phyloP scores from a whole-genome alignment of 2,329 filamentous ascomycete genomes.

The Stromatinia cepivora region DNA sequence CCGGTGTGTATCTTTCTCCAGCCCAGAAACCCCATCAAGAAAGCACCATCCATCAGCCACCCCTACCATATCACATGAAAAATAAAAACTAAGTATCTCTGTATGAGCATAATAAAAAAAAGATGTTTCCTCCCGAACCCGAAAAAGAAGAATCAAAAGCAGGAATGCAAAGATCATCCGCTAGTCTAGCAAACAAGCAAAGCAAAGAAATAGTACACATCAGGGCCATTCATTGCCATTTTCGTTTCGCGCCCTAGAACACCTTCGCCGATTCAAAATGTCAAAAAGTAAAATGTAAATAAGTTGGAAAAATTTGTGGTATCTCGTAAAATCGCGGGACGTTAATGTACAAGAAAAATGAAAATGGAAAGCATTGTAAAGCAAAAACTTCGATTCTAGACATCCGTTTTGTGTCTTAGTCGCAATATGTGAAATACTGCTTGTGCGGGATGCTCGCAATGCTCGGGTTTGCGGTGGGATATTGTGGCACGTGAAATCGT shows the following conservation, averaged over 20 bases:
- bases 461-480: background rate
- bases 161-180: background rate
- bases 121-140: background rate
- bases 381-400: background rate
- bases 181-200: constrained; percentile 15
- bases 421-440: background rate
- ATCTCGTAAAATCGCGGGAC: constrained; percentile 32
- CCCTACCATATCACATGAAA: constrained; percentile 6
- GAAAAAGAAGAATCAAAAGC: background rate
- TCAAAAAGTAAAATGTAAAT: constrained; percentile 16
- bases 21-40: background rate
- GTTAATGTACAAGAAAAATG: constrained; percentile 26
- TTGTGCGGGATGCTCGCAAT: background rate
- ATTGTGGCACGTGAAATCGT: constrained; percentile 1
- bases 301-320: constrained; percentile 28
- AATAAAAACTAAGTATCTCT: constrained; percentile 12
- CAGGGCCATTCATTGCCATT: constrained; percentile 6
- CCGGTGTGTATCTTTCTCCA: background rate
- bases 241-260: constrained; percentile 15
- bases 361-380: constrained; percentile 7
- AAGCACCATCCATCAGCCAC: background rate
- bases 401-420: background rate
- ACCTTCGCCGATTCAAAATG: constrained; percentile 20
- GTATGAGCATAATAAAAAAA: constrained; percentile 11
- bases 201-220: constrained; percentile 8